A percentile compares a stretch with the other conserved stretches of the same genome.
phyloP scores from a whole-genome alignment of 2,329 filamentous ascomycete genomes.

The Plenodomus lindquistii region DNA sequence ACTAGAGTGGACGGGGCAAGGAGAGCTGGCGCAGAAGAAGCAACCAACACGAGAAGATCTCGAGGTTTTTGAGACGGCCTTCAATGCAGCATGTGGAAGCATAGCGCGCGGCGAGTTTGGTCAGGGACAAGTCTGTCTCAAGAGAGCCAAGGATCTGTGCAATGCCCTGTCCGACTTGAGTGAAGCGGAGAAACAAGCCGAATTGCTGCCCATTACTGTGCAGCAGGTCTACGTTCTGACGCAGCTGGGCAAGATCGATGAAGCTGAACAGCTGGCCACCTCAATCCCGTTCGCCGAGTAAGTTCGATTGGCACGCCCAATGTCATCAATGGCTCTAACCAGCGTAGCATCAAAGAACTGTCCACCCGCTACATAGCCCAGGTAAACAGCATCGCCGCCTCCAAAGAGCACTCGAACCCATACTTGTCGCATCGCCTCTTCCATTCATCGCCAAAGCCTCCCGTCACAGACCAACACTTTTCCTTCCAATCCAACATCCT shows the following conservation, averaged over 20 bases:
- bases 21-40: conserved; percentile 57
- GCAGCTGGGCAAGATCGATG: conserved; percentile 66
- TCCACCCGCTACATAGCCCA: conserved; percentile 69
- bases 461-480: conserved; percentile 68
- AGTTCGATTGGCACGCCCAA: conserved; percentile 28
- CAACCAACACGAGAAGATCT: conserved; percentile 64
- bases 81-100: conserved; percentile 75
- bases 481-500: conserved; percentile 68
- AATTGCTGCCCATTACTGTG: conserved; percentile 74
- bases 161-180: conserved; percentile 72
- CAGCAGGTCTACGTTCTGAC: conserved; percentile 76
- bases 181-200: conserved; percentile 73
- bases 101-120: conserved; percentile 70
- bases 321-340: conserved; percentile 15
- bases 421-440: conserved; percentile 68
- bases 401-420: conserved; percentile 61
- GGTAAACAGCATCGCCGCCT: conserved; percentile 64
- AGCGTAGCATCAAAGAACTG: conserved; percentile 64
- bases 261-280: conserved; percentile 66
- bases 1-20: conserved; percentile 68
- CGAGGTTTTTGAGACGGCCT: conserved; percentile 79
- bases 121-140: conserved; percentile 68
- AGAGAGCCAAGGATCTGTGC: conserved; percentile 71
- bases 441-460: conserved; percentile 56
- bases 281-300: conserved; percentile 66